These are phyloP conservation scores for Alternaria incomplexa DNA, from an alignment of 2,329 filamentous ascomycete genomes.

Conservation along the genomic window DNA sequence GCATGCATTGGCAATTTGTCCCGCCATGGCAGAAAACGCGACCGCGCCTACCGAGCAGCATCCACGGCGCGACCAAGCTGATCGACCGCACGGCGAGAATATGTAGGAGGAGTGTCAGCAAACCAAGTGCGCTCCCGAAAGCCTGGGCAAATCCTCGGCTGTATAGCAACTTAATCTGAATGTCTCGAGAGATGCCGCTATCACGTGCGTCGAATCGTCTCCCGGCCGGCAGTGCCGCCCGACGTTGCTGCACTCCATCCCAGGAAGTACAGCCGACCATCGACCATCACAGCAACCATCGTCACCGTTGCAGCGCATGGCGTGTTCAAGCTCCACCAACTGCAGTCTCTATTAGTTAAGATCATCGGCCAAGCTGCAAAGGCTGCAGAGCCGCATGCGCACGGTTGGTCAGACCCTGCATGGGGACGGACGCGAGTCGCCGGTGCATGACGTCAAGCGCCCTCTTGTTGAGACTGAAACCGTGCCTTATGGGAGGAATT, in stretches of 20 bases:
- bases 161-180: neutral
- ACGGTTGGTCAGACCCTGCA: slow-evolving; percentile 33
- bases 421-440: slow-evolving; percentile 12
- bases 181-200: neutral
- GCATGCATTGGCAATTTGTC: slow-evolving; percentile 14
- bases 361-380: slow-evolving; percentile 36
- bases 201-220: slow-evolving; percentile 1
- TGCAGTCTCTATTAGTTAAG: slow-evolving; percentile 23
- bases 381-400: slow-evolving; percentile 37
- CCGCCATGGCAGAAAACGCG: slow-evolving; percentile 7
- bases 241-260: slow-evolving; percentile 2
- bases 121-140: neutral
- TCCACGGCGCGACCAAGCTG: neutral
- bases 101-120: neutral
- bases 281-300: slow-evolving; percentile 10
- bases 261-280: slow-evolving; percentile 20
- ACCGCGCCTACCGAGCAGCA: neutral
- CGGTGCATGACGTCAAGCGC: slow-evolving; percentile 28
- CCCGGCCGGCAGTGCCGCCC: slow-evolving; percentile 12
- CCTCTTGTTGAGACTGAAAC: slow-evolving; percentile 28
- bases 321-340: slow-evolving; percentile 21
- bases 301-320: slow-evolving; percentile 19
- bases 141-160: neutral
- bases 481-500: slow-evolving; percentile 23
- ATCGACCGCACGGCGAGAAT: neutral